phyloP scores from a whole-genome alignment of 768 basidiomycete species.

The Suillus lakei region DNA sequence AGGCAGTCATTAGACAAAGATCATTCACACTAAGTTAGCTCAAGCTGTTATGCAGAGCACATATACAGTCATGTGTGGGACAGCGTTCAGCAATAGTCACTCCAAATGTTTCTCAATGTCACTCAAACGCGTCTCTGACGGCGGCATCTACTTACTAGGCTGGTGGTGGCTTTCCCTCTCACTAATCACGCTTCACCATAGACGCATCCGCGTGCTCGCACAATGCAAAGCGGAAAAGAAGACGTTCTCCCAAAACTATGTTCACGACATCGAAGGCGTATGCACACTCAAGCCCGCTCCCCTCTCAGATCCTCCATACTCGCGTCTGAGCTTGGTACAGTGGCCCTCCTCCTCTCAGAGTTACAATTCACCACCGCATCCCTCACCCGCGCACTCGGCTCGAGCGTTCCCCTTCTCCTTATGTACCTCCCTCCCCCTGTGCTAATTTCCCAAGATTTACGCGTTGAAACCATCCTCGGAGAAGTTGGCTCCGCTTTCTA shows the following conservation, averaged over 20 bases:
- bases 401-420: slow-evolving; percentile 78
- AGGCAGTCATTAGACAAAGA: too few relatives aligned
- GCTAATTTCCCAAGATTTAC: slow-evolving; percentile 17
- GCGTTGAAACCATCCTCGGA: slow-evolving; percentile 11
- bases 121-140: slow-evolving; percentile 75
- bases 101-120: slow-evolving; percentile 77
- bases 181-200: slow-evolving; percentile 32
- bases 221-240: slow-evolving; percentile 94
- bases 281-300: slow-evolving; percentile 18
- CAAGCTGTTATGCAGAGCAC: neutral
- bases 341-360: slow-evolving; percentile 80
- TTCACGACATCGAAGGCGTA: slow-evolving; percentile 91
- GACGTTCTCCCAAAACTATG: slow-evolving; percentile 75
- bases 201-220: slow-evolving; percentile 74
- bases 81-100: slow-evolving; percentile 71
- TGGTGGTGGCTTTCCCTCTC: slow-evolving; percentile 87
- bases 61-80: slow-evolving; percentile 69
- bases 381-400: slow-evolving; percentile 71
- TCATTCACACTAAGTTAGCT: too few relatives aligned
- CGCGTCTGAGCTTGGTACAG: slow-evolving; percentile 24
- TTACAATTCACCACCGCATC: slow-evolving; percentile 79
- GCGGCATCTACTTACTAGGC: slow-evolving; percentile 86
- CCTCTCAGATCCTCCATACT: neutral
- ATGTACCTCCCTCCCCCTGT: slow-evolving; percentile 64
- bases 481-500: slow-evolving; percentile 60